These are phyloP conservation scores for Moniliophthora roreri DNA, from an alignment of 1,284 basidiomycete genomes.

Conservation along the genomic window DNA sequence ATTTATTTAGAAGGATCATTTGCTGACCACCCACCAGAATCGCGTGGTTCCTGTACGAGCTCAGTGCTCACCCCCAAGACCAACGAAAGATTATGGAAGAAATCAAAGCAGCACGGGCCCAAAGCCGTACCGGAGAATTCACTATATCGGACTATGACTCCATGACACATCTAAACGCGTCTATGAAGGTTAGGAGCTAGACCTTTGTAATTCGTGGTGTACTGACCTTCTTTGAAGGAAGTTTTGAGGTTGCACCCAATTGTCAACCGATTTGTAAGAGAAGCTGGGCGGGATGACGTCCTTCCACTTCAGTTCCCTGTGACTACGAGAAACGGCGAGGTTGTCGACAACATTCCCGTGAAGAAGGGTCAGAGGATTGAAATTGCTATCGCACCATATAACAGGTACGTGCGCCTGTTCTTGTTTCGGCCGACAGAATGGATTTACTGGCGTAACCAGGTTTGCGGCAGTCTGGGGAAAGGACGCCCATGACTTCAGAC, in stretches of 20 bases:
- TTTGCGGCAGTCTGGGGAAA: constrained; percentile 10
- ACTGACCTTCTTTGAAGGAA: constrained; percentile 19
- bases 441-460: background rate
- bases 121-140: background rate
- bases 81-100: constrained; percentile 13
- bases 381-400: constrained; percentile 10
- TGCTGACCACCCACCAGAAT: no score
- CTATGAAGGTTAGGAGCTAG: background rate
- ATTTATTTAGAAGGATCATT: no score
- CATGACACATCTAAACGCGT: background rate
- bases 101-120: background rate
- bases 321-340: constrained; percentile 16
- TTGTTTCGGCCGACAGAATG: background rate
- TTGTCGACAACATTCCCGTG: constrained; percentile 20
- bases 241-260: constrained; percentile 22
- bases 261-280: constrained; percentile 15
- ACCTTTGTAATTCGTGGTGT: background rate
- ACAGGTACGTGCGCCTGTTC: constrained; percentile 1
- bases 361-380: constrained; percentile 20
- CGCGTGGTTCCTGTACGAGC: constrained; percentile 14
- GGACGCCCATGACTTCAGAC: constrained; percentile 17
- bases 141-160: constrained; percentile 2
- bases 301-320: constrained; percentile 20
- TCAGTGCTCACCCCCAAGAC: constrained; percentile 14
- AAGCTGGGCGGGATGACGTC: constrained; percentile 22